phyloP scores from a whole-genome alignment of 2,329 filamentous ascomycete species.

The Aspergillus tanneri region DNA sequence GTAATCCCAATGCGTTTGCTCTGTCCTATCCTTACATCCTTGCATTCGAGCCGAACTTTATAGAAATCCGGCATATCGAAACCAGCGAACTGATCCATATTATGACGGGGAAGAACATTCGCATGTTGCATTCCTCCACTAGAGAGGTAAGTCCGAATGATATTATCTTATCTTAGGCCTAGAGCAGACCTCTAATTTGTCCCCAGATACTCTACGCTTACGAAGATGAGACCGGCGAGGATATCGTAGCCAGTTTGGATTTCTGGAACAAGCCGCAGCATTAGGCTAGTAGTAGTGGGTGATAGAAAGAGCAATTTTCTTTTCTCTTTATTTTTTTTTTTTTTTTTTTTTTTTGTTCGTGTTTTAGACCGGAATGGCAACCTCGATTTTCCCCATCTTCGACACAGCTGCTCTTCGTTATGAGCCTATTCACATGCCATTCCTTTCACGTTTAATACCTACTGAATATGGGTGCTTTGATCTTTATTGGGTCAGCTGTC shows the following conservation, averaged over 20 bases:
- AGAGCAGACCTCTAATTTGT: too few relatives aligned
- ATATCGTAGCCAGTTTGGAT: slow-evolving; percentile 90
- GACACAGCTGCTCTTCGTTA: slow-evolving; percentile 3
- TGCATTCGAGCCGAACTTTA: slow-evolving; percentile 95
- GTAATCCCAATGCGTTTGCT: slow-evolving; percentile 85
- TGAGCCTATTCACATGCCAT: not conserved
- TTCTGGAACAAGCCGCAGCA: slow-evolving; percentile 73
- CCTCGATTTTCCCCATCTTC: slow-evolving; percentile 8
- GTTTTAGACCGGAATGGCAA: slow-evolving; percentile 19
- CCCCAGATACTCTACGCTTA: slow-evolving; percentile 91
- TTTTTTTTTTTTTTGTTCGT: slow-evolving; percentile 16
- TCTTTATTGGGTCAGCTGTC: slow-evolving; percentile 17
- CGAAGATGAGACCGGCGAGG: slow-evolving; percentile 90
- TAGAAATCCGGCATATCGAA: slow-evolving; percentile 94
- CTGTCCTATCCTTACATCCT: slow-evolving; percentile 96
- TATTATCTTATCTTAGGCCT: too few relatives aligned
- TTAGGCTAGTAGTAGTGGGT: slow-evolving; percentile 19
- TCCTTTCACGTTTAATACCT: slow-evolving; percentile 17
- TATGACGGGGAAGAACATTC: slow-evolving; percentile 91
- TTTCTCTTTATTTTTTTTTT: slow-evolving; percentile 7
- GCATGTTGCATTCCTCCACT: slow-evolving; percentile 95
- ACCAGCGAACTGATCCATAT: slow-evolving; percentile 89
- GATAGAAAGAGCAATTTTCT: slow-evolving; percentile 7
- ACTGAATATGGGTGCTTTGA: slow-evolving; percentile 21
- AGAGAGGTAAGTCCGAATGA: slow-evolving; percentile 73